Evolutionary conservation across 1,139 yeast genomes (phyloP), one percentile per base, ranked within the genome.

Genomic region (Yamadazyma pseudoaaseri): DNA sequence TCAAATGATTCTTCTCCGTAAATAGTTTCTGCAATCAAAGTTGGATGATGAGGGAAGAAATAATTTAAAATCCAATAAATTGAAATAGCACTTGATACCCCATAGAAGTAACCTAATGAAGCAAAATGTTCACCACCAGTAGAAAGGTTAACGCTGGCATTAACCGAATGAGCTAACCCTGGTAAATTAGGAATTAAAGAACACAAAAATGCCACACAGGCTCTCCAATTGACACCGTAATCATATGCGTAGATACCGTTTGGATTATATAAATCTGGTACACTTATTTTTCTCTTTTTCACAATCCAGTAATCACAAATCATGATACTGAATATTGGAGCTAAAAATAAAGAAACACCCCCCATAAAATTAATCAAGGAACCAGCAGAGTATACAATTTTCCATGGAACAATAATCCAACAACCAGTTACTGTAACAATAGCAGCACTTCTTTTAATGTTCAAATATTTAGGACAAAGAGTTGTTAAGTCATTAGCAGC

Each of bases 401-500:
- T 35, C 70, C 70, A 63, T 16, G 69, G 68, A 35, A 61, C 62
- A 39, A 62, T 53, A 15, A 54, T 48, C 59, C 65, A 56, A 23
- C 62, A 62, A 9, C 62, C 52, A 10, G 53, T 39, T 27, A 61
- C 34, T 2, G 76, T 72, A 26, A 70, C 58, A 12, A 70, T 41
- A 6, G 67, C 39, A 8, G 76, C 70, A 44, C 80, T 80, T 41
- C 81, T 60, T 41, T 60, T 59, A 40, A 76, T 73, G 39, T 72
- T 71, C 46, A 76, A 60, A 48, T 70, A 75, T 39, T 57, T 63
- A 21, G 79, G 79, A 28, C 64, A 53, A 18, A 73, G 43, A 32
- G 77, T 75, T 6, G 76, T 61, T 33, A 73, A 48, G 50, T 73
- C 79, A 60, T 71, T 71, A 30, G 79, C 79, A 38, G 73, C 73